Base-by-base conservation (phyloP, 1,284 basidiomycete genomes). In the Trametes hirsuta region DNA sequence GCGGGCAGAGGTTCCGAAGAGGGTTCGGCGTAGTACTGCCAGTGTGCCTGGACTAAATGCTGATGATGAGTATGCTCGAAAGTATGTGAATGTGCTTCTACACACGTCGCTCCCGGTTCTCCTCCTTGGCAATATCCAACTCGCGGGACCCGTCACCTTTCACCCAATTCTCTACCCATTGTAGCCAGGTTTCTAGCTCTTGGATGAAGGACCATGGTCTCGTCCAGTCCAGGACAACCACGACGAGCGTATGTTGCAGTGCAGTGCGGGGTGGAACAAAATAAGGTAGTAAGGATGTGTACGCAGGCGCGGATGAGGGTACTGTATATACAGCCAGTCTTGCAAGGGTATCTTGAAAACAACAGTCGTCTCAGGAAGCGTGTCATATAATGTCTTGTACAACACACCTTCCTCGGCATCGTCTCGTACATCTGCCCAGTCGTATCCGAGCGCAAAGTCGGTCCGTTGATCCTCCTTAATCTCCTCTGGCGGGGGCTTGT, bases 161-260 rank as follows among this genome's bases (percentile, higher is more conserved):
- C 1, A 84, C 83, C 94, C 94, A 97, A 14, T 75, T 72, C 68
- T 95, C 92, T 15, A 97, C 80, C 91, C 93, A 94, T 53, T 75
- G 76, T 47, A 98, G 77, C 97, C 97, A 98, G 45, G 80, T 84
- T 60, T 91, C 79, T 5, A 99, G 78, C 70, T 98, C 92, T n/a
- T 90, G 86, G 1, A 97, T 75, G 75, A 98, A 98, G 0, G 88
- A 85, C 86, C 93, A 95, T 0, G 97, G 97, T 66, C 86, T 85
- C 66, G 94, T 95, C 97, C 96, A 98, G 74, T 99, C 97, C n/a
- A 98, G 80, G 0, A 90, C 84, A 67, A 98, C 91, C 67, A 98
- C 79, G 49, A 95, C 85, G 12, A 95, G 81, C 0, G 94, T 92
- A 69, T 97, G 91, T 39, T 87, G 81, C 9, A 95, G 74, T 5